Evolutionary conservation across 495 filamentous ascomycete genomes (phyloP).

Genomic region (Hyaloscypha finlandica): DNA sequence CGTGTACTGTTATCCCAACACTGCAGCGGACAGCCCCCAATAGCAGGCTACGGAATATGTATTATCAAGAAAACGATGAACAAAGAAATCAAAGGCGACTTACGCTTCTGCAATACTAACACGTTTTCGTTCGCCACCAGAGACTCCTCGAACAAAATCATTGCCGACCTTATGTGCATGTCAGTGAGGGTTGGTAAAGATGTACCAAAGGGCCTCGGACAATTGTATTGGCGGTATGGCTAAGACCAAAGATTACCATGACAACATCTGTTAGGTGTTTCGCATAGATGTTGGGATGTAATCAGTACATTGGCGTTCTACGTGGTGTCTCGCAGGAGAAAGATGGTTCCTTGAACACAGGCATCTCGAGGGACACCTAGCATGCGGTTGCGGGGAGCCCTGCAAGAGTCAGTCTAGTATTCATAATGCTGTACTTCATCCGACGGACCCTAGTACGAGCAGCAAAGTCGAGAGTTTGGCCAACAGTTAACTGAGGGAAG

Average conservation of each 20-base stretch:
- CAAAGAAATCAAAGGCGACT: too few relatives aligned
- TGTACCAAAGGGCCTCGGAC: too few relatives aligned
- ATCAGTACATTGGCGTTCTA: too few relatives aligned
- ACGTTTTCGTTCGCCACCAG: slow-evolving; percentile 81
- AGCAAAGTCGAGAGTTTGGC: slow-evolving; percentile 74
- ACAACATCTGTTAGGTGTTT: slow-evolving; percentile 74
- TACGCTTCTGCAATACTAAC: slow-evolving; percentile 83
- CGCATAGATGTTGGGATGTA: too few relatives aligned
- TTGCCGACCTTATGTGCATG: slow-evolving; percentile 78
- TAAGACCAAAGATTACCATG: slow-evolving; percentile 78
- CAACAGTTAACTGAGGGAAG: slow-evolving; percentile 74
- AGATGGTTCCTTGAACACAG: too few relatives aligned
- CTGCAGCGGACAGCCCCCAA: slow-evolving; percentile 62
- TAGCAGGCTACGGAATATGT: too few relatives aligned
- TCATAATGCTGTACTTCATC: too few relatives aligned
- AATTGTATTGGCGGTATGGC: slow-evolving; percentile 76
- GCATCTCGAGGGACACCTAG: slow-evolving; percentile 60
- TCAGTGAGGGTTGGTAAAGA: too few relatives aligned
- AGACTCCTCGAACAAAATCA: slow-evolving; percentile 77
- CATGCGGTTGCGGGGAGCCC: slow-evolving; percentile 63
- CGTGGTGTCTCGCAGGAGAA: too few relatives aligned
- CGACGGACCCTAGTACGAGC: slow-evolving; percentile 66
- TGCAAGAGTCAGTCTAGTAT: too few relatives aligned
- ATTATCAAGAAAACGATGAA: too few relatives aligned
- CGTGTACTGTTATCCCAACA: slow-evolving; percentile 88